These are phyloP conservation scores for Paradendryphiella salina DNA, from an alignment of 2,329 filamentous ascomycete genomes.

Conservation along the genomic window DNA sequence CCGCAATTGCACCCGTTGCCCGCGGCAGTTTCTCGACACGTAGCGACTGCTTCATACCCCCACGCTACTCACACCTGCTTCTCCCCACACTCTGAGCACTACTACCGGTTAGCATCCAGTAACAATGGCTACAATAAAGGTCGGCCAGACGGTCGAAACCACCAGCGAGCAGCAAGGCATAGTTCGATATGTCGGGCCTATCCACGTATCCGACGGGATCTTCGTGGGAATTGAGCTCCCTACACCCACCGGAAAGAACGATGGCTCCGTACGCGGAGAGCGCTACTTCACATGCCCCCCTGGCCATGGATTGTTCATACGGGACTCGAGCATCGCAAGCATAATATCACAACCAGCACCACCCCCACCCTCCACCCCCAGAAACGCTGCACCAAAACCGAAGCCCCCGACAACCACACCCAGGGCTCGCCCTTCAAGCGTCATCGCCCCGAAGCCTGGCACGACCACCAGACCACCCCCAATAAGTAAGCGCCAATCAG, in stretches of 20 bases:
- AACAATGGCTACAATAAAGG: slow-evolving; percentile 35
- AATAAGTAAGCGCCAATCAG: slow-evolving; percentile 27
- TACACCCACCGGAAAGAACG: slow-evolving; percentile 83
- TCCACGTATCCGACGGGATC: slow-evolving; percentile 78
- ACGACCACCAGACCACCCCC: slow-evolving; percentile 19
- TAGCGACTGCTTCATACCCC: slow-evolving; percentile 12
- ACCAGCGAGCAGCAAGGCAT: slow-evolving; percentile 75
- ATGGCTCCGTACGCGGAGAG: slow-evolving; percentile 85
- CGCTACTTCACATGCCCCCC: slow-evolving; percentile 81
- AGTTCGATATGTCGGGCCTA: slow-evolving; percentile 79
- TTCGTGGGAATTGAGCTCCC: slow-evolving; percentile 92
- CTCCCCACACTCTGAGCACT: background rate
- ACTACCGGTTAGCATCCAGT: slow-evolving; percentile 6
- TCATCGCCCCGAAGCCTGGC: slow-evolving; percentile 18
- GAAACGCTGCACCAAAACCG: slow-evolving; percentile 13
- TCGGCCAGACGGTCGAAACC: slow-evolving; percentile 77
- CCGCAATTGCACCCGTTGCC: slow-evolving; percentile 7
- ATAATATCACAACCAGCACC: slow-evolving; percentile 52
- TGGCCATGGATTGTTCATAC: slow-evolving; percentile 81
- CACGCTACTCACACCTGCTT: slow-evolving; percentile 3
- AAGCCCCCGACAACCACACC: slow-evolving; percentile 20
- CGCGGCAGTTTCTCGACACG: slow-evolving; percentile 17
- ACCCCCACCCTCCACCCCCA: slow-evolving; percentile 12
- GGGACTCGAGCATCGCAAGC: slow-evolving; percentile 68
- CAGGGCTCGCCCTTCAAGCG: slow-evolving; percentile 31